A percentile compares a stretch with the other conserved stretches of the same genome.
Conservation (phyloP, 306 rosid species). For the Fragaria ananassa region DNA sequence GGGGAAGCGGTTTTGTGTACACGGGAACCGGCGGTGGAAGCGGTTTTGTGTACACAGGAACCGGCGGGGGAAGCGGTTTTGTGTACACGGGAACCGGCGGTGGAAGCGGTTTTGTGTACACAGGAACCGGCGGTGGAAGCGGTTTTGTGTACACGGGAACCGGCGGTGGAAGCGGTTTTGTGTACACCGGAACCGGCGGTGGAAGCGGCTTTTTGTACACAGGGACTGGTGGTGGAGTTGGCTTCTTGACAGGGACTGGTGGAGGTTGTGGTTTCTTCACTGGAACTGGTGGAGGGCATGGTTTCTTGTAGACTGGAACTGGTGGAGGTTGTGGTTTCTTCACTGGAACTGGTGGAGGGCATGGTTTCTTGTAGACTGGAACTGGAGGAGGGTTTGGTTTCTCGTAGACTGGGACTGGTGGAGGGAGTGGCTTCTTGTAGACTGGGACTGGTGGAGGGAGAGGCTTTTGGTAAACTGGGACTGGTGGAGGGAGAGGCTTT, state of each 20-base stretch:
- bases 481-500: constrained; percentile 18
- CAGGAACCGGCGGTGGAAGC: constrained; percentile 14
- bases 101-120: constrained; percentile 16
- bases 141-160: constrained; percentile 3
- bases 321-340: constrained; percentile 15
- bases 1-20: not conserved
- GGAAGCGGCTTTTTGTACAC: constrained; percentile 18
- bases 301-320: not conserved
- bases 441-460: constrained; percentile 13
- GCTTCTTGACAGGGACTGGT: not conserved
- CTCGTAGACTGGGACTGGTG: constrained; percentile 15
- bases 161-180: constrained; percentile 17
- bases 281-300: constrained; percentile 13
- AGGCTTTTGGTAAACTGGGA: not conserved
- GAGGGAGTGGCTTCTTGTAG: constrained; percentile 32
- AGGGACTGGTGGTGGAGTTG: not conserved
- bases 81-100: constrained; percentile 12
- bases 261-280: constrained; percentile 34
- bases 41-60: constrained; percentile 6
- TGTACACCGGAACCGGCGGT: not conserved
- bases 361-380: not conserved
- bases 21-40: constrained; percentile 15
- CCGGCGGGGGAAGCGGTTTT: constrained; percentile 21
- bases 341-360: constrained; percentile 20
- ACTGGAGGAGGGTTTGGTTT: constrained; percentile 30